Evolutionary conservation across 192 early-diverging fungal genomes (phyloP), one percentile per base, ranked within the genome.

Genomic region (Coemansia sp.): DNA sequence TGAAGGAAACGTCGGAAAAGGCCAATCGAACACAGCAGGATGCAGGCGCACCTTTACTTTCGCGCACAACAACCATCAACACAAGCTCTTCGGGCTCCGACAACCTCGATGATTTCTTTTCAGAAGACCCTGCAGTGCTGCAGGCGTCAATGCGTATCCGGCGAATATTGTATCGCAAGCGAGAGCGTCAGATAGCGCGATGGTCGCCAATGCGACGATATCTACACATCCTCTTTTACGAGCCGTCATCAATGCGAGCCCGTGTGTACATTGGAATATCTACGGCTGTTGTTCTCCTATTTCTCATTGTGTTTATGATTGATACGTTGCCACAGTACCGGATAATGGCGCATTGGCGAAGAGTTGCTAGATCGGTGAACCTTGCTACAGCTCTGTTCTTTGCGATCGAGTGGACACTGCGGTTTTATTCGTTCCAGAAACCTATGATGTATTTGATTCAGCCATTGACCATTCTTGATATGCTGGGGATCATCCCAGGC

Each of bases 251-350:
- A 2, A 39, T 59, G 58, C 58, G 63, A 24, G 65, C 71, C 3
- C 71, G 58, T 22, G 9, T 65, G 9, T 74, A 67, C 34, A 74
- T 67, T 37, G 64, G 45, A 22, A 50, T 67, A n/a, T 74, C 71
- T 19, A 60, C 59, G 2, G 8, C 38, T 27, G 59, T 74, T 3
- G 55, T 74, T 53, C 48, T 74, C n/a, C 35, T 74, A 38, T 74
- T 74, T 23, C 48, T 74, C 1, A 74, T 74, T n/a, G 71, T 74
- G 27, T 74, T 74, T 47, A 74, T 74, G 64, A 60, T 74, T 14
- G 71, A 74, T 24, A 74, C 71, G 4, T 35, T 74, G 19, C 71
- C 71, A 2, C 71, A 74, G 48, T 74, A 74, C 52, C 33, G 71
- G 23, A 35, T 74, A 14, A 30, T 39, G 23, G 26, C 34, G n/a